phyloP scores from a whole-genome alignment of 371 early-diverging fungal species.

The Chytridium lagenaria region DNA sequence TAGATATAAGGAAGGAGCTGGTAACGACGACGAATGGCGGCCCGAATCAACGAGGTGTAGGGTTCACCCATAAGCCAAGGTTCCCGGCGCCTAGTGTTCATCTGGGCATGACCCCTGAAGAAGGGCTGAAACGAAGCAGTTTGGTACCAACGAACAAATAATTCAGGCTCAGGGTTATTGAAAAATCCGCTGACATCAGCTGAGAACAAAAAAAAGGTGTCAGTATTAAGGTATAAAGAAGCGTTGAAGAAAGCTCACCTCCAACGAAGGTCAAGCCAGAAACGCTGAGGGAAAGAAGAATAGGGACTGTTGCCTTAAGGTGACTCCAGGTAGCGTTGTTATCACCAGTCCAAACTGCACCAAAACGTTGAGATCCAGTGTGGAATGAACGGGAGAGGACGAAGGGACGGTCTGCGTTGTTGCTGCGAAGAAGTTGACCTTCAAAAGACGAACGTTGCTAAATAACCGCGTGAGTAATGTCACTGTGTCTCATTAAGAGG shows the following conservation, averaged over 20 bases:
- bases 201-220: too few relatives aligned
- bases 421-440: slow-evolving; percentile 56
- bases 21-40: slow-evolving; percentile 78
- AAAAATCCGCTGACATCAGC: slow-evolving; percentile 97
- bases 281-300: slow-evolving; percentile 79
- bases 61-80: slow-evolving; percentile 93
- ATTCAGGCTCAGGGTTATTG: slow-evolving; percentile 79
- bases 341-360: slow-evolving; percentile 94
- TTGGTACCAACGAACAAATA: slow-evolving; percentile 89
- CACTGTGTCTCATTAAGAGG: neutral
- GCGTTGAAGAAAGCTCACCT: slow-evolving; percentile 16
- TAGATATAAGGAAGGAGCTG: slow-evolving; percentile 80
- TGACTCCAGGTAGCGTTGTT: slow-evolving; percentile 86
- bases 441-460: slow-evolving; percentile 59
- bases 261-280: slow-evolving; percentile 82
- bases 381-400: slow-evolving; percentile 87
- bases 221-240: too few relatives aligned
- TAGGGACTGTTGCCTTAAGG: slow-evolving; percentile 74
- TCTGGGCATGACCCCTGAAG: slow-evolving; percentile 92
- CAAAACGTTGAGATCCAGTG: slow-evolving; percentile 83
- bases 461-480: slow-evolving; percentile 46
- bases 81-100: slow-evolving; percentile 94
- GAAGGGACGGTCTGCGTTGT: slow-evolving; percentile 73
- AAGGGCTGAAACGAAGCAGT: slow-evolving; percentile 88
- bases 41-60: slow-evolving; percentile 71